These are phyloP conservation scores for Colletotrichum costaricense DNA, from an alignment of 2,329 filamentous ascomycete species.

Conservation along the genomic window DNA sequence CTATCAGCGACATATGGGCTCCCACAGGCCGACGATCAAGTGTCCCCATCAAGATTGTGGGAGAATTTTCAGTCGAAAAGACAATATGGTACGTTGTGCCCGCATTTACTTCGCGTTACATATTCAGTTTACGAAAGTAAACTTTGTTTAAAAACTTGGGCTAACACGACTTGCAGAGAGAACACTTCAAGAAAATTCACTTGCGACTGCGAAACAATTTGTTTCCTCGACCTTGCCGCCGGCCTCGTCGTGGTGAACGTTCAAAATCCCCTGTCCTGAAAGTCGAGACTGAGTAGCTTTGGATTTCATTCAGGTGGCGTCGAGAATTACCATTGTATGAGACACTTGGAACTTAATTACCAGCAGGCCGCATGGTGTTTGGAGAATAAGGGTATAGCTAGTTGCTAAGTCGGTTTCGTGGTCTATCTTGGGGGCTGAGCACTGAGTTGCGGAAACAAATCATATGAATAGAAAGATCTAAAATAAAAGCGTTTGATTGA, in stretches of 20 bases:
- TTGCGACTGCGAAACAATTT: constrained; percentile 10
- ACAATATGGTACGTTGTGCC: neutral
- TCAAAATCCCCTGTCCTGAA: neutral
- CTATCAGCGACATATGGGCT: constrained; percentile 24
- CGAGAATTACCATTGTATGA: neutral
- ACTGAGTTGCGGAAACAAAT: neutral
- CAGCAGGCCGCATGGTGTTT: neutral
- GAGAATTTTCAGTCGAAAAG: constrained; percentile 19
- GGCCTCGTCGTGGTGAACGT: neutral
- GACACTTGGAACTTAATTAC: neutral
- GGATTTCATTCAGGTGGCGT: neutral
- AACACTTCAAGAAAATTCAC: constrained; percentile 26
- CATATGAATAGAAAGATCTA: neutral
- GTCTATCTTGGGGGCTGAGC: neutral
- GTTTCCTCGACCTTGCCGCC: constrained; percentile 14
- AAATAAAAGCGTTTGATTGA: neutral
- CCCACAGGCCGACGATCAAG: constrained; percentile 10
- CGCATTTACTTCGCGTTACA: too few species aligned
- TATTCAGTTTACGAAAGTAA: neutral
- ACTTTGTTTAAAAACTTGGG: too few species aligned
- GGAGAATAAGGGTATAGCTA: neutral
- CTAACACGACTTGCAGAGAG: neutral
- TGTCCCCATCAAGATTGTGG: constrained; percentile 21
- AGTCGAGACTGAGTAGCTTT: neutral
- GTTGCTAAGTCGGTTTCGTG: neutral